phyloP scores from a whole-genome alignment of 176 grass and related monocot species.

The Puccinellia tenuiflora region DNA sequence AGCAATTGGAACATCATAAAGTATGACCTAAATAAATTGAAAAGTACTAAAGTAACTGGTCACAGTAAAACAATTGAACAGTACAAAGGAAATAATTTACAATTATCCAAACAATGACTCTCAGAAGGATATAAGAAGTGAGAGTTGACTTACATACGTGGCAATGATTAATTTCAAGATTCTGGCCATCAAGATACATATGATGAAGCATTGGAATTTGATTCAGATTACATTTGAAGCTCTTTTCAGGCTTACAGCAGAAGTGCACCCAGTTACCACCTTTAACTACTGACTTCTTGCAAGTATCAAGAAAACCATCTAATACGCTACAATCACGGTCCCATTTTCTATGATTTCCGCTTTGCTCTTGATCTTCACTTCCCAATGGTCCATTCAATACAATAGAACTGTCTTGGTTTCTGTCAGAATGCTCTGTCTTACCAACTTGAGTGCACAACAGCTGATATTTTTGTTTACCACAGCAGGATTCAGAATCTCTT shows the following conservation, averaged over 20 bases:
- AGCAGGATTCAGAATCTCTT: slow-evolving; percentile 18
- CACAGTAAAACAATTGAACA: neutral
- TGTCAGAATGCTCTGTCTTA: slow-evolving; percentile 12
- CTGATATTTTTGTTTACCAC: slow-evolving; percentile 23
- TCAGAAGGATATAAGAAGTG: slow-evolving; percentile 19
- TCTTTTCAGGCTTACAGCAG: slow-evolving; percentile 35
- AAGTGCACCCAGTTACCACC: slow-evolving; percentile 52
- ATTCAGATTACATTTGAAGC: slow-evolving; percentile 27
- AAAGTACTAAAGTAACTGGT: slow-evolving; percentile 23
- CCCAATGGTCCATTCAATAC: slow-evolving; percentile 3
- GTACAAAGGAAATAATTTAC: neutral
- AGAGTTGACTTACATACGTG: slow-evolving; percentile 89
- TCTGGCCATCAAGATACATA: slow-evolving; percentile 44
- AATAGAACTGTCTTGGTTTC: slow-evolving; percentile 16
- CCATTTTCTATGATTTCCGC: slow-evolving; percentile 18
- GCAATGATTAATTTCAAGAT: slow-evolving; percentile 52
- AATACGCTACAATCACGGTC: slow-evolving; percentile 32
- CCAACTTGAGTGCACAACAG: neutral
- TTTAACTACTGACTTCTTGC: slow-evolving; percentile 46
- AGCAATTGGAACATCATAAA: slow-evolving; percentile 62
- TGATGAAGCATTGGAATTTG: slow-evolving; percentile 48
- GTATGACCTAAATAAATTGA: slow-evolving; percentile 62
- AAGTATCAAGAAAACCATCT: slow-evolving; percentile 54
- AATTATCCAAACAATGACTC: neutral
- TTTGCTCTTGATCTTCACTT: slow-evolving; percentile 17